A percentile compares a stretch with the other conserved stretches of the same genome.
Evolutionary conservation across 805 yeast species (phyloP).

Genomic region (Schwanniomyces yamadae): DNA sequence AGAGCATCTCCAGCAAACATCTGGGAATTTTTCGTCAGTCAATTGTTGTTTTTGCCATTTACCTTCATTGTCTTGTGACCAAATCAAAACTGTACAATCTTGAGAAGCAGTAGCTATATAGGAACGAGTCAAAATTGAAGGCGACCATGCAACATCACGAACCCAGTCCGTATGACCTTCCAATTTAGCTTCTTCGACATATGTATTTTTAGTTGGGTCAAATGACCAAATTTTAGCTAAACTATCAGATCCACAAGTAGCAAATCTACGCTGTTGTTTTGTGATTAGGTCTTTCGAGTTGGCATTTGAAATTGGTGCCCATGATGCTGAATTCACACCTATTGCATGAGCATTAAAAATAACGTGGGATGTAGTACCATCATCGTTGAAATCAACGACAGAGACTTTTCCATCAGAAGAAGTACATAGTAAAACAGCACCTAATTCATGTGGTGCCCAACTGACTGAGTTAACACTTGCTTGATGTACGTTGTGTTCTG

Average conservation of each 20-base stretch:
- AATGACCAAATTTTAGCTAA: slow-evolving; percentile 87
- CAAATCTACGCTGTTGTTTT: slow-evolving; percentile 67
- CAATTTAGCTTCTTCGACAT: slow-evolving; percentile 70
- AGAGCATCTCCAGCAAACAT: slow-evolving; percentile 96
- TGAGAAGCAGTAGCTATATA: slow-evolving; percentile 97
- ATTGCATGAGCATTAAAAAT: slow-evolving; percentile 81
- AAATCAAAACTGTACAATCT: slow-evolving; percentile 89
- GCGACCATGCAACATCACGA: slow-evolving; percentile 98
- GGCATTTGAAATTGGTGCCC: slow-evolving; percentile 70
- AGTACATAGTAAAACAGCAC: slow-evolving; percentile 85
- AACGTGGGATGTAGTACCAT: slow-evolving; percentile 70
- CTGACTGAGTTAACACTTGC: slow-evolving; percentile 92
- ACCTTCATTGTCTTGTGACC: slow-evolving; percentile 77
- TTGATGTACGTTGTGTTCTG: slow-evolving; percentile 83
- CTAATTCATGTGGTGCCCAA: slow-evolving; percentile 98
- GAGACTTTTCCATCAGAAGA: slow-evolving; percentile 93
- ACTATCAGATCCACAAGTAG: slow-evolving; percentile 94
- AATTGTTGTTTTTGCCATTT: slow-evolving; percentile 81
- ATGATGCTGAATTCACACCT: slow-evolving; percentile 91
- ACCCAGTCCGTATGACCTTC: slow-evolving; percentile 98
- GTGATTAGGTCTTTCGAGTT: slow-evolving; percentile 28
- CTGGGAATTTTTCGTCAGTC: slow-evolving; percentile 83
- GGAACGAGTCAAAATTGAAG: slow-evolving; percentile 79
- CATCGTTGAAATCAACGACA: slow-evolving; percentile 86
- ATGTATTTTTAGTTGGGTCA: slow-evolving; percentile 54